Evolutionary conservation across 2,329 filamentous ascomycete species (phyloP).

Genomic region (Aspergillus ochraceus): DNA sequence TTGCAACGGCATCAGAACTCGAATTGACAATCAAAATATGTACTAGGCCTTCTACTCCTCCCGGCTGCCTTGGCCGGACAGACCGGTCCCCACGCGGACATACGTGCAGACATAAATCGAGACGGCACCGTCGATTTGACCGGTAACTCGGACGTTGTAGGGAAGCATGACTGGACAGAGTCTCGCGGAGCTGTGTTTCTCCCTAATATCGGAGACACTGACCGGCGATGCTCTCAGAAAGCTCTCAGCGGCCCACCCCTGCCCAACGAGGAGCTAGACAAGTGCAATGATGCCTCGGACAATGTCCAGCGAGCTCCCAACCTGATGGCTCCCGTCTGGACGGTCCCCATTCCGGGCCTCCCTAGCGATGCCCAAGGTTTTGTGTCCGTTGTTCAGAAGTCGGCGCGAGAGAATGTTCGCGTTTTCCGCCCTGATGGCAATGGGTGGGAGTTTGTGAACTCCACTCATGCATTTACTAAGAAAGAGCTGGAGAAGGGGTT

Average conservation of each 20-base stretch:
- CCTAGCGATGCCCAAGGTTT: constrained; percentile 1
- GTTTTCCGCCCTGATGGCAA: constrained; percentile 24
- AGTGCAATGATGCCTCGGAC: constrained; percentile 40
- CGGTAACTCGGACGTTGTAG: constrained; percentile 16
- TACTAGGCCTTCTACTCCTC: too few species aligned
- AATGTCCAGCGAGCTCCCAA: constrained; percentile 32
- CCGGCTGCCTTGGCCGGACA: too few species aligned
- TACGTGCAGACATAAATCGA: constrained; percentile 41
- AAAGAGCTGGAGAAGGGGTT: constrained; percentile 30
- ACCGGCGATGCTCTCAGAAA: constrained; percentile 28
- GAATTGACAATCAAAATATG: too few species aligned
- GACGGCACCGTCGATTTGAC: constrained; percentile 34
- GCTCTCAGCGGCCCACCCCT: constrained; percentile 11
- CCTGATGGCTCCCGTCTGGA: constrained; percentile 35
- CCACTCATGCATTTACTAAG: constrained; percentile 29
- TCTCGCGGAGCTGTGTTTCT: constrained; percentile 36
- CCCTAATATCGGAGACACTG: constrained; percentile 38
- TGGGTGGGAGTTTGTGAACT: constrained; percentile 29
- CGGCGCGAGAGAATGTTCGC: constrained; percentile 24
- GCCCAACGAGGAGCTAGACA: constrained; percentile 27
- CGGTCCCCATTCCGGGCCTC: constrained; percentile 26
- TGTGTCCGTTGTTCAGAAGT: neutral
- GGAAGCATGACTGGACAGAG: constrained; percentile 26
- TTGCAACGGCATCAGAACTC: too few species aligned
- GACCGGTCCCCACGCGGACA: constrained; percentile 11